Base-by-base conservation (phyloP, 2,329 filamentous ascomycete genomes). In the Diaporthe vaccinii region DNA sequence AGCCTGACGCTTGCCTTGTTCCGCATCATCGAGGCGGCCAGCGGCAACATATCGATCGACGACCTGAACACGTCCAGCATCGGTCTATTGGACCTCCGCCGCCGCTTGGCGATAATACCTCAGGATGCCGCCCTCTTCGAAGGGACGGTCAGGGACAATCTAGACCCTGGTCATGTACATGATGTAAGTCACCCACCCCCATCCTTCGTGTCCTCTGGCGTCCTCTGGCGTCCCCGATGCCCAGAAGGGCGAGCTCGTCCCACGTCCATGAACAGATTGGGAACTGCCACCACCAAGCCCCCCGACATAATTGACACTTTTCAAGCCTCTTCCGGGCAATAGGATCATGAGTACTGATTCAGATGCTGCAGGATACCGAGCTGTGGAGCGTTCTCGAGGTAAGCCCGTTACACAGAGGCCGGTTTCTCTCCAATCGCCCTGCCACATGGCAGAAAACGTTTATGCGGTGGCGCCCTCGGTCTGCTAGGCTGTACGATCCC, bases 121-220 rank as follows among this genome's bases (percentile, higher is more conserved):
- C 97, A 99, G 83, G 97, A 99, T 85, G 96, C 97, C 41, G 96
- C 96, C 78, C 91, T 99, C 77, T 99, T 99, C 80, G 86, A 88
- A 73, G 85, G 85, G 12, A 84, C 84, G 12, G 91, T 99, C 77
- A 92, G 97, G 78, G 97, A 99, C 84, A 99, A 99, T 82, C 90
- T 98, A 53, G 97, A 99, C 82, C 97, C 97, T 34, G 95, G 94
- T 39, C 94, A 98, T 83, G 95, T 97, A 73, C 96, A 98, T 82
- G 96, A 98, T 84, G 75, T 76, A 73, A 76, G 75, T 71, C 72
- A 59, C 67, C 31, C 57, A 28, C 10, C 34, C 25, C 53, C n/a
- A 28, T 31, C 34, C 34, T 34, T 34, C 34, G 34, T 34, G 34
- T 34, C 34, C 34, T 44, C 31, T 61, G n/a, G 25, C 62, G 59